A percentile compares a stretch with the other conserved stretches of the same genome.
These are phyloP conservation scores for Orbilia oligospora DNA, from an alignment of 2,329 filamentous ascomycete genomes.

Conservation along the genomic window DNA sequence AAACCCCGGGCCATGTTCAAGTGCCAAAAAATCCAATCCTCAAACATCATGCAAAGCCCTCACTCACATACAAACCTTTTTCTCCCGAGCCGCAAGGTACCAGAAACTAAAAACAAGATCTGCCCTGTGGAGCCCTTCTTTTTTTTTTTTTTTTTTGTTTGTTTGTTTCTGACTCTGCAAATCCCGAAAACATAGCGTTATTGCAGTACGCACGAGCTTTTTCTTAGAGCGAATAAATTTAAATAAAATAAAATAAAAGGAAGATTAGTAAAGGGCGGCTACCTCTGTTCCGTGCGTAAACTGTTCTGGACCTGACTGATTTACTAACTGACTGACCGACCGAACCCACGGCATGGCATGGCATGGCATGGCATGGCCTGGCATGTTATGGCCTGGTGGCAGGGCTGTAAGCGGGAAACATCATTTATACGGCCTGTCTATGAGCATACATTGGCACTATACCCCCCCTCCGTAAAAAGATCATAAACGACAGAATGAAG, in stretches of 20 bases:
- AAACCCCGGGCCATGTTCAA: conserved; percentile 40
- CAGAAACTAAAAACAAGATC: background rate
- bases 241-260: too few species aligned
- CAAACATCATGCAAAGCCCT: background rate
- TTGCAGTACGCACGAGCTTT: background rate
- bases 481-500: background rate
- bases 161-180: too few species aligned
- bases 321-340: too few species aligned
- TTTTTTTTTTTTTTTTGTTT: too few species aligned
- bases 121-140: too few species aligned
- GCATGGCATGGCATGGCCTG: too few species aligned
- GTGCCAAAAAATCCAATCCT: background rate
- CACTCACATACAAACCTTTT: background rate
- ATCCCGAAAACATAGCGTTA: background rate
- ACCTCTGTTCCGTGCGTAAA: background rate
- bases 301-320: background rate
- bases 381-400: too few species aligned
- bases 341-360: too few species aligned
- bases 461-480: background rate
- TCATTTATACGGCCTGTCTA: background rate
- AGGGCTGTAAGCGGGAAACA: background rate
- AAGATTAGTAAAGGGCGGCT: conserved; percentile 5
- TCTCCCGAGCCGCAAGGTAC: conserved; percentile 31
- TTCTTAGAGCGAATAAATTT: background rate
- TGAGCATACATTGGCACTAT: background rate